Evolutionary conservation across 2,329 filamentous ascomycete genomes (phyloP).

Genomic region (Lachnellula hyalina): DNA sequence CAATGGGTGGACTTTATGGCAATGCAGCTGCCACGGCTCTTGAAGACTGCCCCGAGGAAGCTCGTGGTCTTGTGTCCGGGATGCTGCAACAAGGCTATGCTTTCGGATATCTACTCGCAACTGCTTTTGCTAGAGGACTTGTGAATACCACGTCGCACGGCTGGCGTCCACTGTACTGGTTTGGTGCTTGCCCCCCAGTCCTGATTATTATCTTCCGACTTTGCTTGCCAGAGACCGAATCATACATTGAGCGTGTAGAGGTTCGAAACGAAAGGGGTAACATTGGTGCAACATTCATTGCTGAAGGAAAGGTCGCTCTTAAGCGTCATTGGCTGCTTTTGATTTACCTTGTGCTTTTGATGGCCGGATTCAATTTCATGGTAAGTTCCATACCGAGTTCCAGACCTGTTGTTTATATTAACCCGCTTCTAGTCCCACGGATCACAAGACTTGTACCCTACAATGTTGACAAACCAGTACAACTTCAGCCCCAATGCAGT

Average conservation of each 20-base stretch:
- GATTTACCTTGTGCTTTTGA: conserved; percentile 75
- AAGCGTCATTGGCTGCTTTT: conserved; percentile 76
- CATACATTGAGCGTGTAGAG: conserved; percentile 61
- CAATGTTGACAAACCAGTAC: conserved; percentile 53
- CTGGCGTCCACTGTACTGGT: conserved; percentile 88
- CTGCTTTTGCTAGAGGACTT: conserved; percentile 60
- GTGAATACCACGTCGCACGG: conserved; percentile 71
- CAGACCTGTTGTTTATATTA: conserved; percentile 44
- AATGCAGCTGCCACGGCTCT: conserved; percentile 75
- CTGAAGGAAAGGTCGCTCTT: conserved; percentile 73
- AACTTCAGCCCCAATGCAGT: conserved; percentile 39
- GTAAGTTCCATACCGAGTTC: conserved; percentile 54
- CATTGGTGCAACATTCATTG: conserved; percentile 62
- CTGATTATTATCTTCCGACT: conserved; percentile 76
- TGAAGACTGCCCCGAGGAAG: conserved; percentile 45
- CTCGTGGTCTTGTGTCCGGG: conserved; percentile 74
- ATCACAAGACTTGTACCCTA: conserved; percentile 51
- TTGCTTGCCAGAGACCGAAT: conserved; percentile 71
- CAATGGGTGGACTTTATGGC: conserved; percentile 78
- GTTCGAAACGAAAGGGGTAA: conserved; percentile 56
- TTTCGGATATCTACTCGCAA: conserved; percentile 73
- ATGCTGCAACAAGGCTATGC: conserved; percentile 80
- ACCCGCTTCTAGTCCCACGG: conserved; percentile 29
- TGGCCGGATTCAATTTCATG: conserved; percentile 93
- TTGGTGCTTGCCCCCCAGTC: conserved; percentile 73